Evolutionary conservation across 345 rosid genomes (phyloP).

Genomic region (Eucalyptus shirleyi): DNA sequence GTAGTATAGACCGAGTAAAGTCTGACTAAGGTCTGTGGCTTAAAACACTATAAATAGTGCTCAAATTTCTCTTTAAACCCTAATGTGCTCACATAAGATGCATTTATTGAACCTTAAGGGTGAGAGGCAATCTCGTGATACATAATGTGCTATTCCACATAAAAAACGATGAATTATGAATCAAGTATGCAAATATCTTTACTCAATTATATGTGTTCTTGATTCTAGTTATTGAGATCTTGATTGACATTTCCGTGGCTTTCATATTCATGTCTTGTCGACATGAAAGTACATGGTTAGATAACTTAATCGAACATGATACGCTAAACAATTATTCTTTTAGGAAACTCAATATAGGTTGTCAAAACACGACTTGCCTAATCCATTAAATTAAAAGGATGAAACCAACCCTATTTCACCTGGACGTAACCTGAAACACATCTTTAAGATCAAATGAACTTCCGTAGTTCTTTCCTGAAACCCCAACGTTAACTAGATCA

Average conservation of each 20-base stretch:
- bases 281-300: neutral
- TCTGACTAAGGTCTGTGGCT: fast-evolving
- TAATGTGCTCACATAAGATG: no score
- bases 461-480: neutral
- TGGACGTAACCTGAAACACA: neutral
- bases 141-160: no score
- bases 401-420: neutral
- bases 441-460: neutral
- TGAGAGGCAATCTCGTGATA: no score
- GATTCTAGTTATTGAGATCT: no score
- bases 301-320: neutral
- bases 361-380: neutral
- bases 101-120: no score
- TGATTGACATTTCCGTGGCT: no score
- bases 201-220: no score
- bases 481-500: neutral
- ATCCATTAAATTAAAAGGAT: neutral
- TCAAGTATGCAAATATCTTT: no score
- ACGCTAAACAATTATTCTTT: neutral
- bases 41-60: no score
- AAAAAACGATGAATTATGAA: no score
- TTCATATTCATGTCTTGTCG: neutral
- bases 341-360: neutral
- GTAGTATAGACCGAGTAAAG: no score
- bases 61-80: no score